phyloP scores from a whole-genome alignment of 2,329 filamentous ascomycete species.

The Coniosporium tulheliwenetii region DNA sequence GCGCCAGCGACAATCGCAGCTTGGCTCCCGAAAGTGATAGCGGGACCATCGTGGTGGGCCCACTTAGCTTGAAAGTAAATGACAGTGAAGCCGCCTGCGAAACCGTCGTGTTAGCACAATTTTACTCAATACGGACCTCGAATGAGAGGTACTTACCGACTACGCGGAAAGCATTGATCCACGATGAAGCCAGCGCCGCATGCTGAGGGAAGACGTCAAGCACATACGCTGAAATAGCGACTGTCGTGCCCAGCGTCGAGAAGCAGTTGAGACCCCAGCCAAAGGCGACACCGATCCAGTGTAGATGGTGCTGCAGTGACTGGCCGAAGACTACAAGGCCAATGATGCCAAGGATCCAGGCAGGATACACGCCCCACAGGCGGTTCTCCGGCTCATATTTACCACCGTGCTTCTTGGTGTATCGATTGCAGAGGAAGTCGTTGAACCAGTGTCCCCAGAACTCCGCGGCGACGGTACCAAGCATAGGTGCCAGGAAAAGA shows the following conservation, averaged over 20 bases:
- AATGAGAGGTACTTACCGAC: not conserved
- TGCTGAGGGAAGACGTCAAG: conserved; percentile 2
- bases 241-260: conserved; percentile 11
- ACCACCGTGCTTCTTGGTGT: conserved; percentile 15
- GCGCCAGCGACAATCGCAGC: conserved; percentile 1
- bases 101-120: not conserved
- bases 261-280: conserved; percentile 20
- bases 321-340: conserved; percentile 18
- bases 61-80: conserved; percentile 2
- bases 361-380: conserved; percentile 16
- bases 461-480: conserved; percentile 17
- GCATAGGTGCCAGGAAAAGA: conserved; percentile 19
- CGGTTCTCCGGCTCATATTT: conserved; percentile 14
- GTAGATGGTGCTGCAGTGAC: conserved; percentile 16
- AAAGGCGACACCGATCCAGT: conserved; percentile 16
- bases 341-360: conserved; percentile 14
- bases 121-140: not conserved
- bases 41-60: conserved; percentile 1
- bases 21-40: conserved; percentile 1
- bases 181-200: conserved; percentile 1
- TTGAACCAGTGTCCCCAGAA: conserved; percentile 21
- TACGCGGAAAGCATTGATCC: conserved; percentile 1
- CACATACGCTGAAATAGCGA: conserved; percentile 2
- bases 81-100: conserved; percentile 1
- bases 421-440: conserved; percentile 16